Evolutionary conservation across 2,329 filamentous ascomycete species (phyloP), one percentile per base, ranked within the genome.

Genomic region (Xylaria sp.): DNA sequence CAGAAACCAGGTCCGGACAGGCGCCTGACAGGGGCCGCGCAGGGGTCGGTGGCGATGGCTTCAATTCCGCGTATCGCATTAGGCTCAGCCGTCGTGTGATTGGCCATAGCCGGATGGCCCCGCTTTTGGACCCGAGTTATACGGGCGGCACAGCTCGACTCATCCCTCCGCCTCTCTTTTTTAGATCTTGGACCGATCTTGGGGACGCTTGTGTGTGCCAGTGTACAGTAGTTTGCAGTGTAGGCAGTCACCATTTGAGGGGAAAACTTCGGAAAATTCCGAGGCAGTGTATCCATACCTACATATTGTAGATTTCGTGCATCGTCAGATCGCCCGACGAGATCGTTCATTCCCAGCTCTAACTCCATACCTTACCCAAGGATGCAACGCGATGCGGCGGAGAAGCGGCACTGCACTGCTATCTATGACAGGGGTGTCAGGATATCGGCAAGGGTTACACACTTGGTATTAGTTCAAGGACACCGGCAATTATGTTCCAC

Each of bases 141-240:
- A 63, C 57, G 61, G 48, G 21, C 61, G 31, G 61, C 61, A 54
- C 61, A 64, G 52, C 37, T 47, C 58, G 61, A 58, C 54, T 61
- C 44, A 25, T 54, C 58, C 58, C 27, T 44, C 37, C 56, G 47
- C 13, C n/a, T 17, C 49, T 25, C 29, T 46, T 40, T 46, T 46
- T 13, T 27, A 46, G 46, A 44, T 44, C 33, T 21, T 40, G 17
- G 23, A 15, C 3, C 37, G 4, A 35, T 35, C 7, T 35, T 35
- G 31, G 13, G 31, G n/a, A n/a, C n/a, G n/a, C n/a, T 13, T 13
- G 13, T 35, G 31, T 35, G 31, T 13, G 13, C 31, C 31, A 35
- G 7, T 7, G 7, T 7, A 35, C 7, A 13, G 7, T 35, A 7
- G 13, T 7, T 7, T 35, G 7, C 19, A 40, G 17, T 3, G 4